These are phyloP conservation scores for Castanea crenata DNA, from an alignment of 306 rosid genomes.

Conservation along the genomic window DNA sequence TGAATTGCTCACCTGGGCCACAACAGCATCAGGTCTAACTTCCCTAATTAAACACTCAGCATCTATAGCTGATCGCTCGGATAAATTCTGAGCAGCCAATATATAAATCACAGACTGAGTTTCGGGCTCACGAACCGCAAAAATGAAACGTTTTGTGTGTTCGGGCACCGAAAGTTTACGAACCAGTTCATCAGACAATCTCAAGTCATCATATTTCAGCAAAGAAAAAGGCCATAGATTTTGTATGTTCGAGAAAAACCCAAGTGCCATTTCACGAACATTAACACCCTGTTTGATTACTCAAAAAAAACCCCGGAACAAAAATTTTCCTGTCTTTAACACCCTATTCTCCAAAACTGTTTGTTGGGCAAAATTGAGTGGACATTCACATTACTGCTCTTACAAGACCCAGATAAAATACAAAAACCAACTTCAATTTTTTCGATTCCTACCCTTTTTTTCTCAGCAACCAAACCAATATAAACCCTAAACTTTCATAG, in stretches of 20 bases:
- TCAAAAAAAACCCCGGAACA: not conserved
- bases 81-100: conserved; percentile 60
- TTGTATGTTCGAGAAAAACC: conserved; percentile 49
- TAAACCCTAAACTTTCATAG: no score
- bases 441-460: no score
- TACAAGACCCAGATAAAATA: no score
- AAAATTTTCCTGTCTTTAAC: not conserved
- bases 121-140: conserved; percentile 52
- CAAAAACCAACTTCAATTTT: no score
- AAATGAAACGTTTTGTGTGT: conserved; percentile 65
- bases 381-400: no score
- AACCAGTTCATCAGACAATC: conserved; percentile 48
- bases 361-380: no score
- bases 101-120: conserved; percentile 59
- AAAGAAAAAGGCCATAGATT: conserved; percentile 63
- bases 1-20: conserved; percentile 48
- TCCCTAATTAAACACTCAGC: conserved; percentile 48
- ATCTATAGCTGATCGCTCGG: conserved; percentile 63
- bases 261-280: conserved; percentile 47
- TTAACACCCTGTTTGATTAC: not conserved
- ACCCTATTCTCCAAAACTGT: no score
- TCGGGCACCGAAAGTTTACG: conserved; percentile 52
- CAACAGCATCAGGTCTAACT: conserved; percentile 71
- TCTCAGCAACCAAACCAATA: no score
- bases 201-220: conserved; percentile 47